Evolutionary conservation across 768 basidiomycete genomes (phyloP).

Genomic region (Mycena indigotica): DNA sequence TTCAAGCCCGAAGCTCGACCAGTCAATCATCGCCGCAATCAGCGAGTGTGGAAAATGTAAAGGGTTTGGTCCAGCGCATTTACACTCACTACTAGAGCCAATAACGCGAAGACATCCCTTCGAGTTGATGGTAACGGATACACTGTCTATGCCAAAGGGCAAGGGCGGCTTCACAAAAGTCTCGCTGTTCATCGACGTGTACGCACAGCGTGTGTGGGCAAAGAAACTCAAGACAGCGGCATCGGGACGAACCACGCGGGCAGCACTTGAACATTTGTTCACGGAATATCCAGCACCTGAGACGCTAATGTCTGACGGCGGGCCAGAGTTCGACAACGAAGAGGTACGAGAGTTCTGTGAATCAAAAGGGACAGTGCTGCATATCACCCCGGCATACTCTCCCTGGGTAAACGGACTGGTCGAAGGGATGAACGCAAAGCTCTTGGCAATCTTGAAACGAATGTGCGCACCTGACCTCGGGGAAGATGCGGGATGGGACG

Average conservation of each 20-base stretch:
- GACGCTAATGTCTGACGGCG: background rate
- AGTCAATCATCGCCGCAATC: conserved; percentile 26
- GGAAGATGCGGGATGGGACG: conserved; percentile 14
- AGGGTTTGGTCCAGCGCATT: conserved; percentile 1
- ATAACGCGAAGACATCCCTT: conserved; percentile 7
- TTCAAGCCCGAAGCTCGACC: conserved; percentile 31
- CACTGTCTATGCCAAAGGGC: background rate
- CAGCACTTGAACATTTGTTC: background rate
- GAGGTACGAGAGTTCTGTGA: background rate
- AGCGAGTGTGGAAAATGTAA: conserved; percentile 26
- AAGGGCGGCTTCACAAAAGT: conserved; percentile 5
- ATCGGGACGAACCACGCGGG: background rate
- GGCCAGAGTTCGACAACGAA: conserved; percentile 9
- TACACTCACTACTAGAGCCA: conserved; percentile 8
- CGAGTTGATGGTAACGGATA: conserved; percentile 5
- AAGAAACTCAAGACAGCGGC: background rate
- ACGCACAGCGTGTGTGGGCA: conserved; percentile 2
- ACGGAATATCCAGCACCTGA: background rate
- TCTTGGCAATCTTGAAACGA: conserved; percentile 20
- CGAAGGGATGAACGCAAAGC: conserved; percentile 28
- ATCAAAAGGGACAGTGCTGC: background rate
- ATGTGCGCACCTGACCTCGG: conserved; percentile 27
- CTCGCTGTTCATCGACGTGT: background rate
- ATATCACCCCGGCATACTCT: conserved; percentile 22
- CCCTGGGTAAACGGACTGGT: conserved; percentile 37